Evolutionary conservation across 441 rosid genomes (phyloP).

Genomic region (Erodium moschatum): DNA sequence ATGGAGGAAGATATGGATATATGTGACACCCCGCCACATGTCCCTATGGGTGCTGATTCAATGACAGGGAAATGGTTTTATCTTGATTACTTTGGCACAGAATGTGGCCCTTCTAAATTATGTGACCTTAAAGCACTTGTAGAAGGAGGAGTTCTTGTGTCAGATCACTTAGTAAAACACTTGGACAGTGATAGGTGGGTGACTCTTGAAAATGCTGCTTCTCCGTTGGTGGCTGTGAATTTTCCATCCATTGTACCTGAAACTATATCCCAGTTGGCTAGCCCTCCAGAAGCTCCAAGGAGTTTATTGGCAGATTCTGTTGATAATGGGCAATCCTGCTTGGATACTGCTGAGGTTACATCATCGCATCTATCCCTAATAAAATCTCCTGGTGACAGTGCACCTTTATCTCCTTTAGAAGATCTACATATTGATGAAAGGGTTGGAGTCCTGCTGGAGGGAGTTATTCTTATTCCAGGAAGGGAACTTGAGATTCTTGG

Average conservation of each 20-base stretch:
- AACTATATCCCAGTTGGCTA: conserved; percentile 58
- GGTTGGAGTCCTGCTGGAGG: conserved; percentile 65
- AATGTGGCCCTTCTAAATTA: conserved; percentile 78
- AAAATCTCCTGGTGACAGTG: conserved; percentile 24
- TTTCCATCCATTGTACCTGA: conserved; percentile 66
- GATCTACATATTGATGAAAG: conserved; percentile 68
- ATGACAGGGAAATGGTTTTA: conserved; percentile 83
- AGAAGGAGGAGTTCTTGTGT: conserved; percentile 63
- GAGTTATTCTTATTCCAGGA: conserved; percentile 58
- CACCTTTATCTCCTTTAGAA: conserved; percentile 27
- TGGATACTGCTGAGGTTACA: conserved; percentile 33
- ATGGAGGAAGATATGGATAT: conserved; percentile 99
- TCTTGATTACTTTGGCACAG: conserved; percentile 80
- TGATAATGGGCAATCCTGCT: conserved; percentile 38
- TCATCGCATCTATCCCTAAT: conserved; percentile 24
- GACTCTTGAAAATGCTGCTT: conserved; percentile 90
- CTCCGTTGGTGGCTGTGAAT: conserved; percentile 54
- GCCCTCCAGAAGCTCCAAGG: conserved; percentile 97
- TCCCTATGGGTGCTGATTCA: conserved; percentile 47
- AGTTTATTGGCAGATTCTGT: conserved; percentile 60
- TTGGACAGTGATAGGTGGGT: conserved; percentile 85
- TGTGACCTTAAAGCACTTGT: conserved; percentile 70
- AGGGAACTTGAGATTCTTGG: conserved; percentile 73
- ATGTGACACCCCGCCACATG: conserved; percentile 95
- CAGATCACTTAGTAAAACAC: conserved; percentile 90